These are phyloP conservation scores for Lentinus brumalis DNA, from an alignment of 768 basidiomycete species.

Conservation along the genomic window DNA sequence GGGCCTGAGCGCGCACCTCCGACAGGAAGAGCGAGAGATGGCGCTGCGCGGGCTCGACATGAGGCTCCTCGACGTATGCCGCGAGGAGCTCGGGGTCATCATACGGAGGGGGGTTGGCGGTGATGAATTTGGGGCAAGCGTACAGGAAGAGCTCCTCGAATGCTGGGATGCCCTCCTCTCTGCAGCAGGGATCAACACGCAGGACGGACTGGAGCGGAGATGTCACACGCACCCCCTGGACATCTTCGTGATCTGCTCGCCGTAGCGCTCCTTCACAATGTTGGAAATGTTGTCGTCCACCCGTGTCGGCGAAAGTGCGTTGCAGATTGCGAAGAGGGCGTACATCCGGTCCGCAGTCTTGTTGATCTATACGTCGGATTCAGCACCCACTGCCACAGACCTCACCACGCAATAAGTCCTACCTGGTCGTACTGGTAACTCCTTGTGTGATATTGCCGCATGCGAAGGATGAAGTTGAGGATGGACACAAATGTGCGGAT, in stretches of 20 bases:
- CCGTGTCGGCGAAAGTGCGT: constrained; percentile 88
- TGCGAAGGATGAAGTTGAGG: constrained; percentile 93
- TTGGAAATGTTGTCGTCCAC: constrained; percentile 95
- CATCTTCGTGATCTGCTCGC: constrained; percentile 90
- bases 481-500: constrained; percentile 91
- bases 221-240: constrained; percentile 65
- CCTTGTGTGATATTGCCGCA: constrained; percentile 95
- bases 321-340: constrained; percentile 91
- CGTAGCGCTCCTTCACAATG: constrained; percentile 89
- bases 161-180: constrained; percentile 72
- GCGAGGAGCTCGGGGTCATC: constrained; percentile 71
- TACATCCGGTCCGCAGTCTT: constrained; percentile 99
- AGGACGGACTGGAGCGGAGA: not conserved
- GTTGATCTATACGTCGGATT: constrained; percentile 65
- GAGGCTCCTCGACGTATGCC: constrained; percentile 38
- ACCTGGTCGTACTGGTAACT: constrained; percentile 97
- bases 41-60: constrained; percentile 75
- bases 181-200: constrained; percentile 25
- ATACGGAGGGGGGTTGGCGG: constrained; percentile 92
- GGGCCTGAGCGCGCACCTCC: constrained; percentile 73
- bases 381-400: not conserved
- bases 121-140: constrained; percentile 96
- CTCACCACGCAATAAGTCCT: constrained; percentile 8
- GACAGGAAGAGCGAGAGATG: constrained; percentile 85
- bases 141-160: constrained; percentile 94